A percentile compares a stretch with the other conserved stretches of the same genome.
These are phyloP conservation scores for Aspergillus sclerotiicarbonarius DNA, from an alignment of 495 filamentous ascomycete species.

Conservation along the genomic window DNA sequence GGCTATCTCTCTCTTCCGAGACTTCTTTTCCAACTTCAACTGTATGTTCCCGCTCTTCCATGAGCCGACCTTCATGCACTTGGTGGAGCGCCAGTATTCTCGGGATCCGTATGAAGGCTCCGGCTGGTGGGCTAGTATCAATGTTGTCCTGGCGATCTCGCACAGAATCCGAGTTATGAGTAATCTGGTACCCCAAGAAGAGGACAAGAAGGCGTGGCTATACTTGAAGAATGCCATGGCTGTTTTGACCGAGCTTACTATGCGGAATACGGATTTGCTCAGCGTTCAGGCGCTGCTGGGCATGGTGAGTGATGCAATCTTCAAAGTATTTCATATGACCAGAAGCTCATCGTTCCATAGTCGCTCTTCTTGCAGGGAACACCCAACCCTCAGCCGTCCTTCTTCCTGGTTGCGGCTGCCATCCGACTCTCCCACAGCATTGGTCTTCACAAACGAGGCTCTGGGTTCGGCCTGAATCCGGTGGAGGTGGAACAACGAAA, in stretches of 20 bases:
- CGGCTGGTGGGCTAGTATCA: conserved; percentile 98
- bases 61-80: conserved; percentile 95
- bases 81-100: conserved; percentile 91
- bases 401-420: conserved; percentile 89
- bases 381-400: conserved; percentile 92
- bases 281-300: conserved; percentile 96
- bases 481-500: conserved; percentile 94
- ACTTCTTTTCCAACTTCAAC: conserved; percentile 98
- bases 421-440: conserved; percentile 92
- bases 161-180: conserved; percentile 94
- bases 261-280: conserved; percentile 92
- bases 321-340: not conserved
- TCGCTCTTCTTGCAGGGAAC: conserved; percentile 94
- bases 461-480: conserved; percentile 83
- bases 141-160: conserved; percentile 87
- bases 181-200: conserved; percentile 82
- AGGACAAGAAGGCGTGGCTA: conserved; percentile 90
- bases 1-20: conserved; percentile 77
- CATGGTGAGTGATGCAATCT: conserved; percentile 58
- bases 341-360: conserved; percentile 33
- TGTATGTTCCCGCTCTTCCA: conserved; percentile 98
- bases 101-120: conserved; percentile 90
- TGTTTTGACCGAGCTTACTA: conserved; percentile 84
- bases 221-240: conserved; percentile 97
- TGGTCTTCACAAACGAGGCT: conserved; percentile 89